phyloP scores from a whole-genome alignment of 2,329 filamentous ascomycete species.

The Talaromyces sp. region DNA sequence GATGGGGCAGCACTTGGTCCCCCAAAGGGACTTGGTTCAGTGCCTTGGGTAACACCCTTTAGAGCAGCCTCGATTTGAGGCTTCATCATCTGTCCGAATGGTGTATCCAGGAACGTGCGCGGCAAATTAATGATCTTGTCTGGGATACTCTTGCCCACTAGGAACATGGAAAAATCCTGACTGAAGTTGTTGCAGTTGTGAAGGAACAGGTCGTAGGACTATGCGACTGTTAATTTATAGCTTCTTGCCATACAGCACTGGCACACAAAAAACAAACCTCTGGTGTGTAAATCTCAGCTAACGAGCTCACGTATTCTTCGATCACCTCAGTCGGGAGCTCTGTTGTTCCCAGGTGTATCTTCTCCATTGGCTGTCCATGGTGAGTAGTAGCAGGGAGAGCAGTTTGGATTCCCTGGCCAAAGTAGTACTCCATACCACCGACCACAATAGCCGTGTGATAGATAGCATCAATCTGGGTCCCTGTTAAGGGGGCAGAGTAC shows the following conservation, averaged over 20 bases:
- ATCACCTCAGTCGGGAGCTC: conserved; percentile 79
- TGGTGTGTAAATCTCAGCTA: conserved; percentile 79
- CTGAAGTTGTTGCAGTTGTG: conserved; percentile 99
- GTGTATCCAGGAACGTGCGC: conserved; percentile 79
- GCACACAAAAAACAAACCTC: conserved; percentile 55
- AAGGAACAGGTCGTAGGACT: conserved; percentile 84
- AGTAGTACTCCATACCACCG: conserved; percentile 84
- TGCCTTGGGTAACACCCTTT: conserved; percentile 64
- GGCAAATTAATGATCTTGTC: conserved; percentile 84
- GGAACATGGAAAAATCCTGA: conserved; percentile 86
- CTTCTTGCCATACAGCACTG: neutral
- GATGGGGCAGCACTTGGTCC: conserved; percentile 19
- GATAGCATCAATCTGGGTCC: conserved; percentile 80
- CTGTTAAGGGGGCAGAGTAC: conserved; percentile 63
- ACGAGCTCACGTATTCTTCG: conserved; percentile 81
- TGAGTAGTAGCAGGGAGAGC: conserved; percentile 82
- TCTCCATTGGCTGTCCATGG: conserved; percentile 80
- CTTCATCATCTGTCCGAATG: conserved; percentile 84
- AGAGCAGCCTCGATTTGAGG: conserved; percentile 72
- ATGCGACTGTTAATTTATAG: conserved; percentile 10
- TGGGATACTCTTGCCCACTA: conserved; percentile 86
- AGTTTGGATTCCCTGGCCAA: conserved; percentile 82
- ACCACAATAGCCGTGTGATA: conserved; percentile 94
- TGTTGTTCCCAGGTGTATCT: conserved; percentile 73
- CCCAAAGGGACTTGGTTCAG: conserved; percentile 35